A percentile compares a stretch with the other conserved stretches of the same genome.
Evolutionary conservation across 2,329 filamentous ascomycete genomes (phyloP).

Genomic region (Ustilaginoidea virens): DNA sequence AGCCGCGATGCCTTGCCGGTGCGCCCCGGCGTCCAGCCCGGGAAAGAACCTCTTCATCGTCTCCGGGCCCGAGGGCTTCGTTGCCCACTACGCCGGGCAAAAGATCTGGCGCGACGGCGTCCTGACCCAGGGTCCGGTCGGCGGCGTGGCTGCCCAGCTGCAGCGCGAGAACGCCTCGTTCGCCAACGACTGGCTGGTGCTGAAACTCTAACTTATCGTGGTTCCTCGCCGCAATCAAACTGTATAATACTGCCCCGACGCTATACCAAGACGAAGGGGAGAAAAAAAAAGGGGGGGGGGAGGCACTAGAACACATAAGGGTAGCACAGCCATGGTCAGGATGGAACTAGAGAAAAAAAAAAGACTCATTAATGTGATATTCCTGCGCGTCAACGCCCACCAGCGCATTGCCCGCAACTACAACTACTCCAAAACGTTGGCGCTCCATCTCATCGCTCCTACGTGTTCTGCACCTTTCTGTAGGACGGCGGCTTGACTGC

Average conservation of each 20-base stretch:
- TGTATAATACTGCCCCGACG: no score
- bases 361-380: no score
- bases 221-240: no score
- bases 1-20: conserved; percentile 12
- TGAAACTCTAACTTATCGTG: conserved; percentile 39
- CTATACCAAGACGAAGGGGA: no score
- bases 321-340: no score
- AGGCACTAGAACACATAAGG: no score
- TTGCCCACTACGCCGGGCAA: conserved; percentile 61
- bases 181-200: conserved; percentile 31
- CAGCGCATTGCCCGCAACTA: no score
- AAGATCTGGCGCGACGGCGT: conserved; percentile 61
- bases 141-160: conserved; percentile 50
- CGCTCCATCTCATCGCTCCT: conserved; percentile 8
- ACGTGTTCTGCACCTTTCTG: conserved; percentile 72
- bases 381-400: no score
- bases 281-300: no score
- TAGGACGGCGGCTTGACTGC: conserved; percentile 87
- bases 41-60: conserved; percentile 60
- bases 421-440: no score
- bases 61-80: conserved; percentile 83
- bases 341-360: no score
- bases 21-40: conserved; percentile 11
- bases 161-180: conserved; percentile 26
- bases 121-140: conserved; percentile 60